A percentile compares a stretch with the other conserved stretches of the same genome.
Evolutionary conservation across 2,329 filamentous ascomycete species (phyloP).

Genomic region (Penicillium sp.): DNA sequence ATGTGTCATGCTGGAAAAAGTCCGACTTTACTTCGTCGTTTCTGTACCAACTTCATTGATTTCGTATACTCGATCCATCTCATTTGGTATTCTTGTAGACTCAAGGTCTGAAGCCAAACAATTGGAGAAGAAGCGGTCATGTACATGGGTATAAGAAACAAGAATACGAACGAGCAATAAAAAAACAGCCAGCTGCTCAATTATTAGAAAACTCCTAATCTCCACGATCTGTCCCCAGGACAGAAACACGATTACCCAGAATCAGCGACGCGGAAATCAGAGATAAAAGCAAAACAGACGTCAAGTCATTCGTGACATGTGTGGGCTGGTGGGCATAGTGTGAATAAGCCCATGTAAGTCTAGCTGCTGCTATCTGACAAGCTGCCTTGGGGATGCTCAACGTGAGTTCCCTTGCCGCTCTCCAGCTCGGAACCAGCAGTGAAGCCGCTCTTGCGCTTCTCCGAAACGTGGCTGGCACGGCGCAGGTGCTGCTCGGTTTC

Average conservation of each 20-base stretch:
- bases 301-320: neutral
- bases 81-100: neutral
- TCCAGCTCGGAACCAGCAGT: constrained; percentile 14
- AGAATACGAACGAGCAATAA: neutral
- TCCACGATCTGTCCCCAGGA: neutral
- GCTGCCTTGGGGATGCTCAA: constrained; percentile 18
- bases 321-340: neutral
- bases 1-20: neutral
- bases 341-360: neutral
- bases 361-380: constrained; percentile 15
- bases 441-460: constrained; percentile 13
- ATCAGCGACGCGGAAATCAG: neutral
- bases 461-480: constrained; percentile 24
- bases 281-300: neutral
- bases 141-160: neutral
- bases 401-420: constrained; percentile 18
- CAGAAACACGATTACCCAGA: neutral
- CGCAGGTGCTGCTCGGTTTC: constrained; percentile 38
- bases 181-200: neutral
- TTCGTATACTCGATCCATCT: neutral
- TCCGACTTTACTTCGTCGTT: neutral
- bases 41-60: neutral
- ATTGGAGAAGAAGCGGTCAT: neutral
- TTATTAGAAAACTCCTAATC: neutral
- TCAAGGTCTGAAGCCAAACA: neutral